These are phyloP conservation scores for Misopates orontium DNA, from an alignment of 257 asterid genomes.

Conservation along the genomic window DNA sequence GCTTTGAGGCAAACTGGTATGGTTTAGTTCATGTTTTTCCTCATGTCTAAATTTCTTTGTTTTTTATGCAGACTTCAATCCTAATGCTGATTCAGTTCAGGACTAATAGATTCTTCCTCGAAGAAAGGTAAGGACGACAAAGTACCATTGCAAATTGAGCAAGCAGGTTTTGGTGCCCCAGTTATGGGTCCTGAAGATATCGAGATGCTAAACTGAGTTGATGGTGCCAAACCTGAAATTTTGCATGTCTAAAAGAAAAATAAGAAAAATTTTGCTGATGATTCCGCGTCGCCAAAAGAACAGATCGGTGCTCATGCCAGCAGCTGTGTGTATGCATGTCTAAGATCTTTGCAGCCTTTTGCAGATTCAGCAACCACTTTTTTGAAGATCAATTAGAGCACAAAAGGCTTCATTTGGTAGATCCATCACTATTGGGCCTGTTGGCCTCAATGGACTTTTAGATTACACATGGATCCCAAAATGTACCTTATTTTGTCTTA, in stretches of 20 bases:
- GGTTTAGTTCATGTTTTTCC: neutral
- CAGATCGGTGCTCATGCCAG: slow-evolving; percentile 27
- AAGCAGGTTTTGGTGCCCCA: slow-evolving; percentile 40
- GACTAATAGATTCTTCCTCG: too few species aligned
- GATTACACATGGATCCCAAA: too few species aligned
- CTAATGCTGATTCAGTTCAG: slow-evolving; percentile 69
- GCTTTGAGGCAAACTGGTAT: slow-evolving; percentile 34
- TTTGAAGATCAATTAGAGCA: too few species aligned
- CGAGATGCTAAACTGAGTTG: slow-evolving; percentile 19
- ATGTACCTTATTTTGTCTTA: too few species aligned
- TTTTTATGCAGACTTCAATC: slow-evolving; percentile 57
- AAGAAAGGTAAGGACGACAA: slow-evolving; percentile 27
- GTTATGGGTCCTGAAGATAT: slow-evolving; percentile 38
- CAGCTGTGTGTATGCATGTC: too few species aligned
- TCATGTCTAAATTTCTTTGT: neutral
- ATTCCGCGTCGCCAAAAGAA: slow-evolving; percentile 28
- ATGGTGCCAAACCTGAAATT: slow-evolving; percentile 37
- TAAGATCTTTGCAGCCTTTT: too few species aligned
- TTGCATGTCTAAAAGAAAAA: slow-evolving; percentile 45
- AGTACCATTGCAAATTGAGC: slow-evolving; percentile 22
- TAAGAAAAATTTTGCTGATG: slow-evolving; percentile 40
- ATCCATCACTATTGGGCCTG: too few species aligned
- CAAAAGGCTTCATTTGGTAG: too few species aligned
- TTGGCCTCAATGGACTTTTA: too few species aligned
- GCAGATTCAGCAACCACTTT: too few species aligned